phyloP scores from a whole-genome alignment of 225 moss, liverwort and hornwort species.

The Bryum argenteum region DNA sequence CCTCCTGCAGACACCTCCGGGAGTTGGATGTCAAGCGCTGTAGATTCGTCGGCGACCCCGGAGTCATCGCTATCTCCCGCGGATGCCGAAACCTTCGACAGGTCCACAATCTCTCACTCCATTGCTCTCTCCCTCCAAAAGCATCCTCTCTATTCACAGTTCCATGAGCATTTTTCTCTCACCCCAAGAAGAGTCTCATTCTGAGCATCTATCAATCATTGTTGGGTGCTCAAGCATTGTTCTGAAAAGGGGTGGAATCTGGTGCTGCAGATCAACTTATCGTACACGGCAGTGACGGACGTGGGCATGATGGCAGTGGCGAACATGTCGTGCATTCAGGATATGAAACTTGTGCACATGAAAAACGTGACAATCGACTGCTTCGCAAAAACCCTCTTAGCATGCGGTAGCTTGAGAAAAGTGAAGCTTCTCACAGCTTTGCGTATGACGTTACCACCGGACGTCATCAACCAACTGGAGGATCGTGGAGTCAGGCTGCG shows the following conservation, averaged over 20 bases:
- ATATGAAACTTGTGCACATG: constrained; percentile 72
- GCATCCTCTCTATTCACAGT: no score
- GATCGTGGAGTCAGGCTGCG: constrained; percentile 64
- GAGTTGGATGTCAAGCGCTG: constrained; percentile 82
- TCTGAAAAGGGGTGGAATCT: no score
- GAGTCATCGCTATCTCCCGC: constrained; percentile 49
- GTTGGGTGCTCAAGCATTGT: constrained; percentile 15
- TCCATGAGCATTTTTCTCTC: no score
- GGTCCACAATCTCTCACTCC: constrained; percentile 27
- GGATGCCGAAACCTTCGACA: constrained; percentile 74
- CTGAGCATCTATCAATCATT: no score
- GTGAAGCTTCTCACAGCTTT: constrained; percentile 60
- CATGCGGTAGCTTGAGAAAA: constrained; percentile 65
- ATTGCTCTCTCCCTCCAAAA: no score
- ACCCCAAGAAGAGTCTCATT: no score
- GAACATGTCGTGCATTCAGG: constrained; percentile 60
- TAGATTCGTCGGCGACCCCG: constrained; percentile 58
- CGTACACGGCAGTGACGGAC: constrained; percentile 62
- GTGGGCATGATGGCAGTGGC: constrained; percentile 59
- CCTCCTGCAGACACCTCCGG: constrained; percentile 68
- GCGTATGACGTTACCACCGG: constrained; percentile 37
- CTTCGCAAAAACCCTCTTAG: constrained; percentile 49
- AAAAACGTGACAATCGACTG: constrained; percentile 52
- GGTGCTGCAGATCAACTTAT: constrained; percentile 64
- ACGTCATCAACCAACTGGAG: constrained; percentile 45